Evolutionary conservation across 2,329 filamentous ascomycete genomes (phyloP).

Genomic region (Spiromastix sp.): DNA sequence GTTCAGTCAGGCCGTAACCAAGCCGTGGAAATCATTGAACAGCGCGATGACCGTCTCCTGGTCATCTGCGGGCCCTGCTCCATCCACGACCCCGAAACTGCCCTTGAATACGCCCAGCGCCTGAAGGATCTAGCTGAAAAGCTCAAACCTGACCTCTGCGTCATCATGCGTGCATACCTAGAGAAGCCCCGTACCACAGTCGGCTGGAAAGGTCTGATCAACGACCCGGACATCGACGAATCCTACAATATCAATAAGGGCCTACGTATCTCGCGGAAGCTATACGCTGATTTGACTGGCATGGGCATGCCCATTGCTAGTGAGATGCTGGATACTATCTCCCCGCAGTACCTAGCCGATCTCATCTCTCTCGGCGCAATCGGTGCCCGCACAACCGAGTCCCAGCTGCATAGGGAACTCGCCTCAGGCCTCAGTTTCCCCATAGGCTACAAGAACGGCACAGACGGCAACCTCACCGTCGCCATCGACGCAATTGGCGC

Average conservation of each 20-base stretch:
- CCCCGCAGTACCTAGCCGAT: slow-evolving; percentile 93
- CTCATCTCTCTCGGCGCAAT: slow-evolving; percentile 92
- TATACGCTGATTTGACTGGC: slow-evolving; percentile 83
- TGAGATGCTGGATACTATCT: slow-evolving; percentile 99
- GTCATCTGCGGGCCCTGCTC: slow-evolving; percentile 95
- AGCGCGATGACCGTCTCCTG: slow-evolving; percentile 71
- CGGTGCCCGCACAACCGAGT: slow-evolving; percentile 91
- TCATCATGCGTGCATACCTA: slow-evolving; percentile 97
- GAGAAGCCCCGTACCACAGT: slow-evolving; percentile 98
- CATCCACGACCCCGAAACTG: slow-evolving; percentile 83
- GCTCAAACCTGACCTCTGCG: slow-evolving; percentile 71
- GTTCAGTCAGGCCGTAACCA: slow-evolving; percentile 40
- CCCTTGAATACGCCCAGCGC: slow-evolving; percentile 76
- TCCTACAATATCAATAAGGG: slow-evolving; percentile 99
- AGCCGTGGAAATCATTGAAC: slow-evolving; percentile 63
- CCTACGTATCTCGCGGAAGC: slow-evolving; percentile 76
- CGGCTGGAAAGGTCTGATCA: slow-evolving; percentile 98
- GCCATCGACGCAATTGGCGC: slow-evolving; percentile 94
- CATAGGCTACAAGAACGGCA: slow-evolving; percentile 99
- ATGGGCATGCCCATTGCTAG: slow-evolving; percentile 88
- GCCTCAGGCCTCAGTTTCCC: slow-evolving; percentile 94
- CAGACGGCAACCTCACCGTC: slow-evolving; percentile 80
- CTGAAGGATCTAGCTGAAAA: slow-evolving; percentile 69
- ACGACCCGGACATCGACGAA: slow-evolving; percentile 95
- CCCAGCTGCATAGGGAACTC: slow-evolving; percentile 89